Evolutionary conservation across 1,139 yeast species (phyloP), one percentile per base, ranked within the genome.

Genomic region (Suhomyces ambrosiae): DNA sequence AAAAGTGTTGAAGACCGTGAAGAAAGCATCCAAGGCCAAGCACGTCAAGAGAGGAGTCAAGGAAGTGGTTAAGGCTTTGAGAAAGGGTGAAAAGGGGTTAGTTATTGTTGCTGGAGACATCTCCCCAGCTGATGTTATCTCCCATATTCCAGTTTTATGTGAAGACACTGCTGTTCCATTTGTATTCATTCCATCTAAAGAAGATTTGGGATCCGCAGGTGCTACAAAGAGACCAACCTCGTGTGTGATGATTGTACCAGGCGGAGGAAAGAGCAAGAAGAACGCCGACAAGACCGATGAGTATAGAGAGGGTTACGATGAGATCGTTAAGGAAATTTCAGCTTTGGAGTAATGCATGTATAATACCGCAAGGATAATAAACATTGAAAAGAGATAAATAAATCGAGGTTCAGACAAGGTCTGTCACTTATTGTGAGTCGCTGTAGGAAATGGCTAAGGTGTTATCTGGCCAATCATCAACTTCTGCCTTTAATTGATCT

Each of bases 141-240:
- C 97, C 30, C 99, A 94, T 62, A 79, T 94, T 42, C 99, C 99
- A 40, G 97, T 94, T 34, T 77, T 94, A 47, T 94, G 98, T 70
- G 98, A 94, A 71, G 98, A 94, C 64, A 71, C 78, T 48, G 71
- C 86, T 36, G 97, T 92, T 35, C 97, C 97, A 55, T 92, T 73
- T 60, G 79, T 92, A 35, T 92, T 92, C 66, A 81, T 92, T 49
- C 98, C 98, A 53, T 88, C 97, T 37, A 92, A 92, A 69, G 97
- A 92, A 71, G 98, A 92, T 60, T 78, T 94, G 52, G 99, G 99
- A 26, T 85, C 95, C 47, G 98, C 99, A 22, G 97, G 98, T 59
- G 96, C 97, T 46, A 92, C 98, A 45, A 92, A 92, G 74, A 84
- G 99, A 75, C 98, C 98, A 53, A 94, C 99, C 25, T 88, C 97